Evolutionary conservation across 2,329 filamentous ascomycete species (phyloP).

Genomic region (Claviceps monticola): DNA sequence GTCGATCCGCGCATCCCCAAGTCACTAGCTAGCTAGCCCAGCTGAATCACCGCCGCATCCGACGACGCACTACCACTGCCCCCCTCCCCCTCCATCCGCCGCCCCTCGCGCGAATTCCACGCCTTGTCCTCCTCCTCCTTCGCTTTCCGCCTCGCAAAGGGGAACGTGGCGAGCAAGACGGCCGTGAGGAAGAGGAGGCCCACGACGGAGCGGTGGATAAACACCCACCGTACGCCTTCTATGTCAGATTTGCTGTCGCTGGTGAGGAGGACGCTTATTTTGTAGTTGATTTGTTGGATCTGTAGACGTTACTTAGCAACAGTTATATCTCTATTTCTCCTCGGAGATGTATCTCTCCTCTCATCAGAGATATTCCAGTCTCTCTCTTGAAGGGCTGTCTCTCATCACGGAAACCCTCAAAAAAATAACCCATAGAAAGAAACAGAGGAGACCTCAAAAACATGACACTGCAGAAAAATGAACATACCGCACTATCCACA

Average conservation of each 20-base stretch:
- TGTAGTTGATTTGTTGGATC: conserved; percentile 92
- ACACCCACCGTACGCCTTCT: conserved; percentile 79
- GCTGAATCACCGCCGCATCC: conserved; percentile 41
- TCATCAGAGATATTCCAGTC: background rate
- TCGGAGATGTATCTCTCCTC: background rate
- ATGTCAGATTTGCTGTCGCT: conserved; percentile 87
- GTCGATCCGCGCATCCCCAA: background rate
- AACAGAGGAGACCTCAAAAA: too few species aligned
- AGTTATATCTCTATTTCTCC: background rate
- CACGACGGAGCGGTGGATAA: conserved; percentile 48
- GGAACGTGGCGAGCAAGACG: conserved; percentile 43
- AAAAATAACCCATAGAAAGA: too few species aligned
- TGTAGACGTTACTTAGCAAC: conserved; percentile 18
- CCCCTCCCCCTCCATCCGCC: conserved; percentile 29
- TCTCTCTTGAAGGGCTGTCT: background rate
- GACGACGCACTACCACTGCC: conserved; percentile 31
- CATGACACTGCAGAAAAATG: too few species aligned
- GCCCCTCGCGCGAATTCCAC: conserved; percentile 28
- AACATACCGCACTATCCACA: conserved; percentile 62
- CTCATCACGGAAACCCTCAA: background rate
- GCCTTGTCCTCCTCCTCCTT: conserved; percentile 35
- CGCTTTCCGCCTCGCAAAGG: conserved; percentile 43
- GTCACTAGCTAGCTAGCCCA: conserved; percentile 35
- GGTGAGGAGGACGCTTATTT: conserved; percentile 81
- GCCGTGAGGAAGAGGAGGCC: conserved; percentile 55